Evolutionary conservation across 2,329 filamentous ascomycete genomes (phyloP), one percentile per base, ranked within the genome.

Genomic region (Nothophoma quercina): DNA sequence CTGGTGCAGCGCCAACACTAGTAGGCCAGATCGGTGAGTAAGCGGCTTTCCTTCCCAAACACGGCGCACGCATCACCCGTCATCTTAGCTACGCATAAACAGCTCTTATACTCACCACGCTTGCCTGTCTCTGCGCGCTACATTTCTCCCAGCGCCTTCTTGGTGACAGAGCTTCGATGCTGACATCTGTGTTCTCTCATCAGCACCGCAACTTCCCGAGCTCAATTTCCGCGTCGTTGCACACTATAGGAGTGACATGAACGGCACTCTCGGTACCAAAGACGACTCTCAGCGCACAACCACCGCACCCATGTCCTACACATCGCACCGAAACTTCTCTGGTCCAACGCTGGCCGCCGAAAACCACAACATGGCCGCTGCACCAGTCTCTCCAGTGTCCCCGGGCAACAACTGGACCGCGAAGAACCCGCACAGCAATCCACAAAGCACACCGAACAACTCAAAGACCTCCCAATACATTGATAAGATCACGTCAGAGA

Each of bases 401-500:
- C 44, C 44, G 7, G 34, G 40, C 23, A 49, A 63, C 35, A 38
- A 42, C 7, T 72, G 70, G 67, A 59, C 59, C 21, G 67, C 67
- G 16, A 58, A 65, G 18, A 69, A 68, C 45, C 64, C 66, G 18
- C 58, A 66, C 59, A 67, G 51, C 26, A 67, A 65, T 43, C 50
- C 63, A 8, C 63, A 62, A 23, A 56, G 58, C 54, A 58, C 68
- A 8, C 64, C 64, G 8, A 52, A 52, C 22, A 68, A 69, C 49
- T 69, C 68, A 13, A 74, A 74, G 43, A 73, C 71, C 1, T 72
- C 68, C 4, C 71, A 74, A 28, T 73, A 72, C 57, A 93, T 95
- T 72, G 91, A 95, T 75, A 85, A 86, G 67, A 82, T 95, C 46
- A 90, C 91, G 68, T 87, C 87, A 45, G 90, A 93, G 69, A 92